phyloP scores from a whole-genome alignment of 2,329 filamentous ascomycete species.

The Fusarium piperis region DNA sequence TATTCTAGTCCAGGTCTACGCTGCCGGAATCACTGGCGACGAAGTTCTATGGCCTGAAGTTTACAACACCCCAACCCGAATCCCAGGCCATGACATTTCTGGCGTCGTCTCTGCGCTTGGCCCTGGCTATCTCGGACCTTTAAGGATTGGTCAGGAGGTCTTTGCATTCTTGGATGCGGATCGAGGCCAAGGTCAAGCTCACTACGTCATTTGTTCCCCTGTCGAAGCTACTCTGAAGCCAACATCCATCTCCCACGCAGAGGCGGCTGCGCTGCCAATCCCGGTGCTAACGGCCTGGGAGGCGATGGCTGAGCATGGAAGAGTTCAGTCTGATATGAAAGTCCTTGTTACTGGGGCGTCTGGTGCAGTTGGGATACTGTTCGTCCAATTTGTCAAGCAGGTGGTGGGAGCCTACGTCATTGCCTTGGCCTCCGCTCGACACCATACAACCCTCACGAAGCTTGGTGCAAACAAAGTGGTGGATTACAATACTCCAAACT shows the following conservation, averaged over 20 bases:
- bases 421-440: slow-evolving; percentile 41
- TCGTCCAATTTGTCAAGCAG: slow-evolving; percentile 43
- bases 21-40: slow-evolving; percentile 48
- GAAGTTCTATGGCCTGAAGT: slow-evolving; percentile 49
- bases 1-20: slow-evolving; percentile 45
- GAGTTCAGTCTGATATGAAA: accelerated
- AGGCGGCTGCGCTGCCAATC: slow-evolving; percentile 12
- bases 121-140: background rate
- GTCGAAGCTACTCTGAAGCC: slow-evolving; percentile 7
- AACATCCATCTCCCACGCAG: background rate
- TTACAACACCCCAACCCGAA: slow-evolving; percentile 39
- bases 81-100: slow-evolving; percentile 51
- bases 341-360: slow-evolving; percentile 15
- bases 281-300: slow-evolving; percentile 22
- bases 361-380: slow-evolving; percentile 25
- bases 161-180: background rate
- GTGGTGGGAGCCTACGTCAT: slow-evolving; percentile 37
- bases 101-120: slow-evolving; percentile 42
- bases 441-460: slow-evolving; percentile 20
- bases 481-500: slow-evolving; percentile 38
- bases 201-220: background rate
- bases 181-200: slow-evolving; percentile 1
- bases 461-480: slow-evolving; percentile 39
- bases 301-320: background rate
- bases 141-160: background rate